Base-by-base conservation (phyloP, 2,329 filamentous ascomycete species). In the Aspergillus novofumigatus region DNA sequence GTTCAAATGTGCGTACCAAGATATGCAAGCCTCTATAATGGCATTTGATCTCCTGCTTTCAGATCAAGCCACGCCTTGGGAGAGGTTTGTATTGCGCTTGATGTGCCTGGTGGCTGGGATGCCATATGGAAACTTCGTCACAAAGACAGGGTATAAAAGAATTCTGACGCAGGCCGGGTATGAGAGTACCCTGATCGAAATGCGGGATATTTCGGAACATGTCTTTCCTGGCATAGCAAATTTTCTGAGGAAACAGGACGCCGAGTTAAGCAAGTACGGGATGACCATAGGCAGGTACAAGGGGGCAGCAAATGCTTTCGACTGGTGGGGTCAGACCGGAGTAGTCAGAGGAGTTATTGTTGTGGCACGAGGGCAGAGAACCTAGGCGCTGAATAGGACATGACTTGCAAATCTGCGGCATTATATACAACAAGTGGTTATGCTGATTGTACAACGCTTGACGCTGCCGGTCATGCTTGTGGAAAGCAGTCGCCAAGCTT, bases 1-100 rank as follows among this genome's bases (percentile, higher is more conserved):
- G 2, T 74, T 85, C 14, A 55, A 68, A 7, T 72, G 79, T 47
- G 75, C 80, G 1, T 68, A 72, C 4, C 65, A 60, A 3, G 67
- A 67, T 0, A 71, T 85, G 0, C 62, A 73, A 3, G 81, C 82
- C 1, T 77, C 79, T 0, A 67, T 82, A 52, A 82, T 84, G 78
- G 81, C 79, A 0, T 85, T 84, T 57, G 83, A 86, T 57, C 72
- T 85, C 1, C 63, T 84, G 2, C 70, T 74, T n/a, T 59, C 65
- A 0, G 65, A 71, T 17, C 58, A 62, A 4, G 59, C 62, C 0
- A 61, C 63, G 0, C 48, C 63, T 23, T 59, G 62, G 32, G 63
- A 77, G 26, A 68, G 55, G 0, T 51, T 79, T 5, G 51, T 74
- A 3, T 69, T 82, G 1, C 69, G 75, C 1, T 14, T 78, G 0